Base-by-base conservation (phyloP, 2,329 filamentous ascomycete species). In the Fusarium sp. region DNA sequence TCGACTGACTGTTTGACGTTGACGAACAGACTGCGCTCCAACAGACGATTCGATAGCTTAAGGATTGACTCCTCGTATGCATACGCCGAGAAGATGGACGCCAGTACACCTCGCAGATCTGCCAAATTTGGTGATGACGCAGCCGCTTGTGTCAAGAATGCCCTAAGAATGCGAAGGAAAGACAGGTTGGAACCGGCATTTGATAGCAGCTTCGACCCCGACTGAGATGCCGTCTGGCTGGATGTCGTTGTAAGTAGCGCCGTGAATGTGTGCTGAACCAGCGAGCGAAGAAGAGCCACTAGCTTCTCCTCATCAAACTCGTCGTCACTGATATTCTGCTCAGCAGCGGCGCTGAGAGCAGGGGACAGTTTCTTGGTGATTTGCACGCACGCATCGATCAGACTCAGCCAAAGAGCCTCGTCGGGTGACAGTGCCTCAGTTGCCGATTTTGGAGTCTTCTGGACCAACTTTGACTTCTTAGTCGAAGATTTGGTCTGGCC, bases 11-110 rank as follows among this genome's bases (percentile, higher is more conserved):
- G 89, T 46, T 90, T 86, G 39, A 99, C 94, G 71, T 93, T 92
- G 44, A 92, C 89, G 77, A 98, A 99, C 10, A 97, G 86, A 76
- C 96, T 96, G 74, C 94, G 92, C 70, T 97, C 95, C 0, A 99
- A 86, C 62, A 99, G 90, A 7, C 92, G 88, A 79, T 95, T 97
- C 1, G 96, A 94, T 6, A 99, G 88, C 4, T 89, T 87, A 25
- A 99, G 87, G 20, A 99, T 93, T 1, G 93, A 95, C 80, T 95
- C 93, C 81, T 99, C 96, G 79, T 98, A 98, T 1, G 94, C 92
- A 79, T 99, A 99, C 0, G 96, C 95, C 0, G 95, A 91, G 82
- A 99, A 98, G 61, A 99, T 95, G 17, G 95, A 96, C 2, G 90
- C 86, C 4, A 99, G 88, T 1, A 98, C 95, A 11, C 89, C 89